Conservation (phyloP, 2,329 filamentous ascomycete genomes). For the Tolypocladium sp. region DNA sequence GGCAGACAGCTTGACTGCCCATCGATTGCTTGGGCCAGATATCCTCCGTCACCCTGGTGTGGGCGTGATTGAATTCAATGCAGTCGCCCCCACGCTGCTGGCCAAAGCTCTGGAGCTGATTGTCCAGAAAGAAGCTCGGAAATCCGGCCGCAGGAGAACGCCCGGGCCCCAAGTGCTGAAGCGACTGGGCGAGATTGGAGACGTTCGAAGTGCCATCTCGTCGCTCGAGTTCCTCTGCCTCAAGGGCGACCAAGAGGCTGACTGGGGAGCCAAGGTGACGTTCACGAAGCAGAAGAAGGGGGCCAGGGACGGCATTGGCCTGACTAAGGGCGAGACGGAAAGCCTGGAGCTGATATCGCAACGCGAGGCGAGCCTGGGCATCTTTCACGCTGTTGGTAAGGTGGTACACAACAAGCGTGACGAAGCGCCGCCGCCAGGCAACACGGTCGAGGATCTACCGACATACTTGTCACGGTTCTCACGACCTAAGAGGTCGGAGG, state of each 20-base stretch:
- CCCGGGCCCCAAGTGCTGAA: constrained; percentile 74
- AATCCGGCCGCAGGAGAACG: constrained; percentile 64
- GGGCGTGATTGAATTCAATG: constrained; percentile 82
- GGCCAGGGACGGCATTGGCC: constrained; percentile 41
- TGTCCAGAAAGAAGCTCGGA: constrained; percentile 74
- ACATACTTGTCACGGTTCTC: constrained; percentile 46
- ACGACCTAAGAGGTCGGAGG: constrained; percentile 54
- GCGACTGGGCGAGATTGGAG: constrained; percentile 74
- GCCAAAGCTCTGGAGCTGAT: constrained; percentile 75
- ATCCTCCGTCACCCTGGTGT: constrained; percentile 75
- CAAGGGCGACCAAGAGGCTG: constrained; percentile 63
- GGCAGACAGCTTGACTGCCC: constrained; percentile 85
- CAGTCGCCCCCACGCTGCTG: constrained; percentile 78
- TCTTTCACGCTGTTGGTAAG: constrained; percentile 94
- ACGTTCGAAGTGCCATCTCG: constrained; percentile 86
- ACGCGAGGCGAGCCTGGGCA: constrained; percentile 80
- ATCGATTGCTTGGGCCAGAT: constrained; percentile 79
- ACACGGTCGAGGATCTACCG: constrained; percentile 46
- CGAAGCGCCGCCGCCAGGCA: constrained; percentile 33
- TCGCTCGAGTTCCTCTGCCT: constrained; percentile 88
- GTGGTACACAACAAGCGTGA: constrained; percentile 93
- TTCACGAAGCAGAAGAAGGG: constrained; percentile 61
- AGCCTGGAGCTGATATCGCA: constrained; percentile 75
- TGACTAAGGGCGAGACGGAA: constrained; percentile 72
- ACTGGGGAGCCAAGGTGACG: constrained; percentile 66